A percentile compares a stretch with the other conserved stretches of the same genome.
phyloP scores from a whole-genome alignment of 257 asterid species.

The Verbena officinalis region DNA sequence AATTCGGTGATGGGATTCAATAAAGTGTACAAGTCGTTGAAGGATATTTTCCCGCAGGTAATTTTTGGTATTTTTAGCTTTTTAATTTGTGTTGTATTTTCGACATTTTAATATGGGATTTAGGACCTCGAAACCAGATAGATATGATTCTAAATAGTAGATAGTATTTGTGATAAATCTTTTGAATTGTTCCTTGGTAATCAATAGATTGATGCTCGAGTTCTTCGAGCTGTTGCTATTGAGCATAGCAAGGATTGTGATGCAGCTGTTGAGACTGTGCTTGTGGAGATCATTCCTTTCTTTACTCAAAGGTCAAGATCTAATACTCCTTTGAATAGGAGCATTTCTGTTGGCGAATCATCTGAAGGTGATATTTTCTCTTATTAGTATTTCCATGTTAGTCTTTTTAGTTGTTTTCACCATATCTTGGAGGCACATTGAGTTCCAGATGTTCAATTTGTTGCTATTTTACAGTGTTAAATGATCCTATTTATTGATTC shows the following conservation, averaged over 20 bases:
- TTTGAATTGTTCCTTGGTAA: neutral
- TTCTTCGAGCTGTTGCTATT: slow-evolving; percentile 77
- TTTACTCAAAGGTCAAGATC: slow-evolving; percentile 40
- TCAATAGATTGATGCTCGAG: slow-evolving; percentile 70
- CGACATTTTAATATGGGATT: slow-evolving; percentile 3
- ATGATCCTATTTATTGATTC: slow-evolving; percentile 19
- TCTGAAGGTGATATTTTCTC: slow-evolving; percentile 45
- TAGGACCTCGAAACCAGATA: neutral
- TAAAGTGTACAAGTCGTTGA: slow-evolving; percentile 38
- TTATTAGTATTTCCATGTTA: neutral
- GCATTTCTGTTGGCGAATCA: slow-evolving; percentile 30
- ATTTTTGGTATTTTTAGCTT: slow-evolving; percentile 10
- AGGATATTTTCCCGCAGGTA: slow-evolving; percentile 56
- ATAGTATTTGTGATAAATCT: too few relatives aligned
- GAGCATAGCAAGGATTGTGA: slow-evolving; percentile 73
- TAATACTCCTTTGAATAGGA: slow-evolving; percentile 31
- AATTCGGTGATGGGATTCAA: slow-evolving; percentile 44
- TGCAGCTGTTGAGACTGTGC: slow-evolving; percentile 72
- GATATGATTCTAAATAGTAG: neutral
- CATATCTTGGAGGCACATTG: neutral
- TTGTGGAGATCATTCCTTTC: slow-evolving; percentile 69
- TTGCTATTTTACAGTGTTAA: slow-evolving; percentile 9
- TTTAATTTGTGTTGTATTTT: neutral
- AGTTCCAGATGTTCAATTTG: slow-evolving; percentile 3
- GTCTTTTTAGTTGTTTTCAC: slow-evolving; percentile 13